These are phyloP conservation scores for Phytophthora europaea DNA, from an alignment of 352 stramenopile genomes.

Conservation along the genomic window DNA sequence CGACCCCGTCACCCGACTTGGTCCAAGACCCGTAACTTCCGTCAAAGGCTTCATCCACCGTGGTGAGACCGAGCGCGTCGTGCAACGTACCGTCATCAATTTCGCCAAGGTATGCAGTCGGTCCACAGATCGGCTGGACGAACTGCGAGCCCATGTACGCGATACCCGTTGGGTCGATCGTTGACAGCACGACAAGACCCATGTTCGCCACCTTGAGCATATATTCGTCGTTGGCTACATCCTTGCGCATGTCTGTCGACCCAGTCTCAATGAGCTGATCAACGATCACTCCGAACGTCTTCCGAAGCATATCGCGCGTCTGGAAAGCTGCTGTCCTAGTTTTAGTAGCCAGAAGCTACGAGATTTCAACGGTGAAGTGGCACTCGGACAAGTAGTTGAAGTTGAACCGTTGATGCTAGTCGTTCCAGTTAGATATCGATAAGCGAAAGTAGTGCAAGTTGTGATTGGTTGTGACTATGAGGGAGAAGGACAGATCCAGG, in stretches of 20 bases:
- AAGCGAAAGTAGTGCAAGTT: too few species aligned
- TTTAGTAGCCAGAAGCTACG: slow-evolving; percentile 8
- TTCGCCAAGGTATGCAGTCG: slow-evolving; percentile 30
- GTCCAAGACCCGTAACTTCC: slow-evolving; percentile 33
- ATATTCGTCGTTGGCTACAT: slow-evolving; percentile 35
- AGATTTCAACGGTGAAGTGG: too few species aligned
- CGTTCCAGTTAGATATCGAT: too few species aligned
- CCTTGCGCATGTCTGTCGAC: slow-evolving; percentile 15
- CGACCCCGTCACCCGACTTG: slow-evolving; percentile 29
- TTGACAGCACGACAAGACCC: slow-evolving; percentile 34
- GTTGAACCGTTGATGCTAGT: too few species aligned
- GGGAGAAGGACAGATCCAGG: too few species aligned
- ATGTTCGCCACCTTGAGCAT: slow-evolving; percentile 39
- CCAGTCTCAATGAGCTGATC: slow-evolving; percentile 17
- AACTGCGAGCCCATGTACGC: slow-evolving; percentile 42
- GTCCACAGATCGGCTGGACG: slow-evolving; percentile 44
- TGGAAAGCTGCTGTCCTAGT: slow-evolving; percentile 15
- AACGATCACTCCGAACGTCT: slow-evolving; percentile 20
- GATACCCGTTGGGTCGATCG: slow-evolving; percentile 43
- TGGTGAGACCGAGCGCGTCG: slow-evolving; percentile 18
- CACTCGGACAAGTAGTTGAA: too few species aligned
- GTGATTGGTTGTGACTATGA: too few species aligned
- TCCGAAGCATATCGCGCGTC: slow-evolving; percentile 23
- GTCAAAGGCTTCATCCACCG: slow-evolving; percentile 30
- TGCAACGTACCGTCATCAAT: slow-evolving; percentile 35